Conservation (phyloP, 306 rosid species). For the Cicer yamashitae region DNA sequence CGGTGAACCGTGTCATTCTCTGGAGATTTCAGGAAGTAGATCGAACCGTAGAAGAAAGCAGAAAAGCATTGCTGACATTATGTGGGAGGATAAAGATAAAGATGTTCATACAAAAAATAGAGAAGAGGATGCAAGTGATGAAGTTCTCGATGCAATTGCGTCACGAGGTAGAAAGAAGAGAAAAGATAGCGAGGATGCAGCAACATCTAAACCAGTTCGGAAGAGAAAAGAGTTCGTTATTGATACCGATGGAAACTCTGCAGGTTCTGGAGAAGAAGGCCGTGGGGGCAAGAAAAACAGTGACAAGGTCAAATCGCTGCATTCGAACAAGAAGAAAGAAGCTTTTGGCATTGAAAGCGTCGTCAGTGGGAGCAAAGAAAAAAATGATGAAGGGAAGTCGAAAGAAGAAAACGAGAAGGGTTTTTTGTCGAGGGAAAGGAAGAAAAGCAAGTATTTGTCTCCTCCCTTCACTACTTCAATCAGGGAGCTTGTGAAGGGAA, state of each 20-base stretch:
- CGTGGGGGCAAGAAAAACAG: constrained; percentile 37
- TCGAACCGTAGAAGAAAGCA: constrained; percentile 63
- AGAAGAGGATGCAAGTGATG: constrained; percentile 41
- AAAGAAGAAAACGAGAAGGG: constrained; percentile 48
- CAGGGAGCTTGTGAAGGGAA: constrained; percentile 47
- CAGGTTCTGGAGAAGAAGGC: constrained; percentile 36
- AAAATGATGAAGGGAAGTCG: constrained; percentile 39
- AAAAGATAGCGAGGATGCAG: constrained; percentile 46
- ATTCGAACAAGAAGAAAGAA: constrained; percentile 46
- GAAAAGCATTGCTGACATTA: constrained; percentile 77
- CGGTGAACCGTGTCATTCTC: constrained; percentile 39
- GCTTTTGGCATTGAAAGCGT: constrained; percentile 22
- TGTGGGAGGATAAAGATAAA: constrained; percentile 53
- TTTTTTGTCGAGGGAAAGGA: constrained; percentile 65
- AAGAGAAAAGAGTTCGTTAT: constrained; percentile 44
- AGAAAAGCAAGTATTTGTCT: constrained; percentile 84
- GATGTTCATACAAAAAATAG: constrained; percentile 41
- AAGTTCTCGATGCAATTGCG: constrained; percentile 34
- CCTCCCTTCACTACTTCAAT: constrained; percentile 75
- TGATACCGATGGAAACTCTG: constrained; percentile 20
- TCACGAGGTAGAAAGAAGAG: constrained; percentile 49
- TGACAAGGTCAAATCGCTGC: constrained; percentile 20
- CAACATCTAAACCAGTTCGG: constrained; percentile 39
- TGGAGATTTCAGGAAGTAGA: constrained; percentile 46
- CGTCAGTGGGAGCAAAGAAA: constrained; percentile 34